These are phyloP conservation scores for Candida dubliniensis DNA, from an alignment of 1,139 yeast genomes.

Conservation along the genomic window DNA sequence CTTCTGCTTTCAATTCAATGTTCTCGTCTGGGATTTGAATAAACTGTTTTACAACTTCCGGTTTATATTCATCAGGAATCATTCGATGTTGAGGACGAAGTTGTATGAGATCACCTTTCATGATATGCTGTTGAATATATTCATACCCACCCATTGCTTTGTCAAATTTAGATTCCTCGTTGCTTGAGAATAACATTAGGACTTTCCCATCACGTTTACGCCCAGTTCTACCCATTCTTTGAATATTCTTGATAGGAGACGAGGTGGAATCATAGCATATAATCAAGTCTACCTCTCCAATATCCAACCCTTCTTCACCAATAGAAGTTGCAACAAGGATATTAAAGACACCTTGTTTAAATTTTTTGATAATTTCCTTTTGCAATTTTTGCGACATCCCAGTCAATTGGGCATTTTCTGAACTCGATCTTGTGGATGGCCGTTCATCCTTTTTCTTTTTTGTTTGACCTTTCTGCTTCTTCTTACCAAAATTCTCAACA, in stretches of 20 bases:
- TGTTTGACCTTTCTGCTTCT: constrained; percentile 27
- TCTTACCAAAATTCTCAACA: constrained; percentile 29
- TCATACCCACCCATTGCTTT: constrained; percentile 85
- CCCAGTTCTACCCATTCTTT: constrained; percentile 98
- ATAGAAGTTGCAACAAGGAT: constrained; percentile 93
- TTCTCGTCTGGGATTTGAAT: constrained; percentile 75
- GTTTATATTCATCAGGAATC: constrained; percentile 56
- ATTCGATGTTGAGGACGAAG: constrained; percentile 59
- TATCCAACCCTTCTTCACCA: constrained; percentile 98
- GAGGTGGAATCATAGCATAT: constrained; percentile 90
- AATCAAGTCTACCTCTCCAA: constrained; percentile 94
- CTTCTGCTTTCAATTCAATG: constrained; percentile 46
- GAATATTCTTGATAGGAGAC: constrained; percentile 91
- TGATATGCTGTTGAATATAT: constrained; percentile 67
- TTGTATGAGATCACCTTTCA: constrained; percentile 40
- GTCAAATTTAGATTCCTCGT: constrained; percentile 77
- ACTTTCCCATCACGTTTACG: constrained; percentile 89
- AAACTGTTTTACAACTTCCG: constrained; percentile 53
- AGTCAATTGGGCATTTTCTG: constrained; percentile 52
- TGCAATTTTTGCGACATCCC: constrained; percentile 77
- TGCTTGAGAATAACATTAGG: constrained; percentile 71
- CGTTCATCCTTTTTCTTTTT: constrained; percentile 21
- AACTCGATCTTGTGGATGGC: constrained; percentile 31
- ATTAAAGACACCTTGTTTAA: constrained; percentile 70
- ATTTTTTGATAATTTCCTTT: constrained; percentile 68